Base-by-base conservation (phyloP, 306 rosid genomes). In the Cicer yamashitae region DNA sequence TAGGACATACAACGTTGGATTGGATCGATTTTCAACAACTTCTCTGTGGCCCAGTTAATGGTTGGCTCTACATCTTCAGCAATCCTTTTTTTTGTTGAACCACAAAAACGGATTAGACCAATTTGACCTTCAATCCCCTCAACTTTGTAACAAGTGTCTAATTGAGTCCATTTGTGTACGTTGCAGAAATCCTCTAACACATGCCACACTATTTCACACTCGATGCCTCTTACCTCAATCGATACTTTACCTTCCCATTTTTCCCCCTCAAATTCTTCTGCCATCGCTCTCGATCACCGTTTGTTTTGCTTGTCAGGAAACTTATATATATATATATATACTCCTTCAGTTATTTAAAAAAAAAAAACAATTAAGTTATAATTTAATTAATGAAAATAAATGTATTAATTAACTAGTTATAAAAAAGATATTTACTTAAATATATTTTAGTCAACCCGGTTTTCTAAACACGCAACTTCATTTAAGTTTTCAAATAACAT, bases 161-260 rank as follows among this genome's bases (percentile, higher is more conserved):
- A 0, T 4, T 87, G 84, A 25, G 84, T 14, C 82, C 78, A 80
- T 22, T 79, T 86, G 50, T 86, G 82, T 0, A 87, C 0, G 85
- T 71, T 86, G 85, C 88, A 87, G 73, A 87, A 91, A 79, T 89
- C 92, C 69, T 80, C 84, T 4, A 91, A 11, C 20, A 71, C 18
- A 0, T 52, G 14, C 92, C 97, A 91, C 6, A 40, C 84, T 37
- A 66, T 38, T 25, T 80, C 76, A 6, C 76, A 78, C 0, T 12
- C 14, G 0, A 2, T 56, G 11, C 59, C 58, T 60, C 44, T 8
- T 48, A 85, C 20, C 79, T 82, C 87, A 58, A 65, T 76, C 4
- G 10, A 53, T n/a, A 62, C 60, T 75, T 77, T 82, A 0, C 87
- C 87, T 80, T 87, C 87, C 91, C 91, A 87, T 54, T 70, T 54